Evolutionary conservation across 768 basidiomycete genomes (phyloP), one percentile per base, ranked within the genome.

Genomic region (Naganishia vaughanmartiniae): DNA sequence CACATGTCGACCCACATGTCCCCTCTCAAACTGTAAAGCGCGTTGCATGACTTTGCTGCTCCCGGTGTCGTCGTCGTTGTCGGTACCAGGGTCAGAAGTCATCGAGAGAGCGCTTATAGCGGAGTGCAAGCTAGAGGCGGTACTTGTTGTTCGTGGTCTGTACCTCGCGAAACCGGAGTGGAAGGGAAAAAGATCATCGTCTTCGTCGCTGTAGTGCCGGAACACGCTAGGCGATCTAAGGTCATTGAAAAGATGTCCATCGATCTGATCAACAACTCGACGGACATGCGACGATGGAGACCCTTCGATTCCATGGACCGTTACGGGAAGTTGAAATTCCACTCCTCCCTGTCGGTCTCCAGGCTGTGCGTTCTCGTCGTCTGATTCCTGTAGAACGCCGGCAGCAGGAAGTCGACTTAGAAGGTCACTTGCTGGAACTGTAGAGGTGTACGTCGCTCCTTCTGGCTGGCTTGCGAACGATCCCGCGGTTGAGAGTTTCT

Each of bases 201-300:
- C 17, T 24, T 58, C 33, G 24, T 45, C 24, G 6, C 24, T 24
- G 11, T 42, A 6, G 48, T 24, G 48, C 7, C 48, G 48, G 21
- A 4, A 14, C n/a, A 3, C 15, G 11, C 39, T 26, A 14, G 39
- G 39, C 7, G 60, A 63, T 4, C 28, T 5, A 24, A 45, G 17
- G 24, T 42, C 36, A n/a, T 45, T 19, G 42, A 63, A 45, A 1
- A 30, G 2, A 19, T 12, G 60, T 30, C 24, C 42, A 28, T 46
- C 60, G 26, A 63, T 30, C 21, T 26, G 60, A 28, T 26, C 39
- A 10, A 45, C 42, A 15, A 63, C 33, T 46, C 42, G 60, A 26
- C 60, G 60, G 15, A 63, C 60, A 21, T 63, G 60, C 15, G 60
- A 63, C 15, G 60, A 63, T 42, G 42, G 39, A 63, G 14, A 26